Conservation (phyloP, 176 grass and related monocot species). For the Musa schizocarpa region DNA sequence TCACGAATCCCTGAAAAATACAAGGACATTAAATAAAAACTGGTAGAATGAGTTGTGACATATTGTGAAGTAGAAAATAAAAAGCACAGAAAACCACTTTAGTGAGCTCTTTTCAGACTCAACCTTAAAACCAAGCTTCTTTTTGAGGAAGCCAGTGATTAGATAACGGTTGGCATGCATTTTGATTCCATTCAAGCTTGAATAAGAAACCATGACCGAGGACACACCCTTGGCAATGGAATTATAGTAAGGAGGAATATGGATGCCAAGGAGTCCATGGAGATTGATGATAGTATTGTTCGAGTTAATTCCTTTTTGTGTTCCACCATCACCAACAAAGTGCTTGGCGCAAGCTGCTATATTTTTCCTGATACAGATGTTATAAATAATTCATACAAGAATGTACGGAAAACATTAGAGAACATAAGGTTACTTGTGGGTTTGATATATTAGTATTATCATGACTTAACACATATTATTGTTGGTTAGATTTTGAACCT, state of each 20-base stretch:
- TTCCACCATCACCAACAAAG: slow-evolving; percentile 9
- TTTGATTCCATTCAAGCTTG: slow-evolving; percentile 1
- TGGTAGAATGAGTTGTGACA: not conserved
- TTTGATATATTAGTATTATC: no score
- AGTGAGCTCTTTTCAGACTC: no score
- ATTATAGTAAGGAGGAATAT: slow-evolving; percentile 10
- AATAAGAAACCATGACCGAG: slow-evolving; percentile 10
- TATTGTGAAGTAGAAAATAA: not conserved
- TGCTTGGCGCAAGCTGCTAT: slow-evolving; percentile 5
- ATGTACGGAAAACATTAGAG: no score
- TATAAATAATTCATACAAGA: not conserved
- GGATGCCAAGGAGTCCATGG: not conserved
- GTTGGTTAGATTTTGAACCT: not conserved
- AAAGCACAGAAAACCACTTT: not conserved
- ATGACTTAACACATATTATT: no score
- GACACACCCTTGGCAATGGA: slow-evolving; percentile 8
- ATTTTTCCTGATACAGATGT: not conserved
- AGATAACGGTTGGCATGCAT: slow-evolving; percentile 7
- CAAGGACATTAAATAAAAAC: not conserved
- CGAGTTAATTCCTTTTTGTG: slow-evolving; percentile 6
- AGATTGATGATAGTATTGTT: slow-evolving; percentile 1
- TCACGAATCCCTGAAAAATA: slow-evolving; percentile 4
- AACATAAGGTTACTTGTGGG: no score
- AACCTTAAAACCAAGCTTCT: slow-evolving; percentile 3
- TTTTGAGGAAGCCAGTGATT: slow-evolving; percentile 5